Evolutionary conservation across 1,139 yeast genomes (phyloP), one percentile per base, ranked within the genome.

Genomic region (Suhomyces terraborum): DNA sequence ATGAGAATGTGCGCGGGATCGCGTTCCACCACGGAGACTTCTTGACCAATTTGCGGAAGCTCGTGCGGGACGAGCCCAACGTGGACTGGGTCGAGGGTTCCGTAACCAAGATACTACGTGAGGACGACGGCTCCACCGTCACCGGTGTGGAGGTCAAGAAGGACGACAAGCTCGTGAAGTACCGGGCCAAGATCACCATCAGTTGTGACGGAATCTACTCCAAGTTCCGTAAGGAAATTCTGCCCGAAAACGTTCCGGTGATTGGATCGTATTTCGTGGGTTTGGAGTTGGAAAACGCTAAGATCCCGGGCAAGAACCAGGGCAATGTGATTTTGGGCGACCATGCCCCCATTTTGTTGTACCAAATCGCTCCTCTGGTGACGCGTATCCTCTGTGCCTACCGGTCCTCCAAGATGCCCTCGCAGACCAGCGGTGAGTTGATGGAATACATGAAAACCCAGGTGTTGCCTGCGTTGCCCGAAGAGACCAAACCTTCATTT

Each of bases 171-270:
- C 32, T 40, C 8, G 56, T 27, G 12, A 59, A 66, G 16, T 81
- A 75, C 64, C 64, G 65, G 32, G 87, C 85, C 4, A 78, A 82
- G 43, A 61, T 89, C 46, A 84, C 91, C 6, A 73, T 91, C 27
- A 77, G 87, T 41, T 88, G 96, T 57, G 99, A 93, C 64, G 99
- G 99, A 42, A 91, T 93, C 45, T 89, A 88, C 57, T 88, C 97
- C 46, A 89, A 85, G 62, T 89, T 93, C 69, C 79, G 99, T 59
- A 87, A 82, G 59, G 84, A 82, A 48, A 72, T 86, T 40, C 64
- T 76, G 13, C 69, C 77, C 13, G 67, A 75, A 25, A 75, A 79
- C 52, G 73, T 75, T 19, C 94, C 97, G 4, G 55, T 62, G 1
- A 79, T 88, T 20, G 87, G 84, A 20, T 88, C 96, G 5, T 85